Percentiles rank a stretch among this genome's conserved stretches.
These are phyloP conservation scores for Mallotus nudiflorus DNA, from an alignment of 345 rosid genomes.

Conservation along the genomic window DNA sequence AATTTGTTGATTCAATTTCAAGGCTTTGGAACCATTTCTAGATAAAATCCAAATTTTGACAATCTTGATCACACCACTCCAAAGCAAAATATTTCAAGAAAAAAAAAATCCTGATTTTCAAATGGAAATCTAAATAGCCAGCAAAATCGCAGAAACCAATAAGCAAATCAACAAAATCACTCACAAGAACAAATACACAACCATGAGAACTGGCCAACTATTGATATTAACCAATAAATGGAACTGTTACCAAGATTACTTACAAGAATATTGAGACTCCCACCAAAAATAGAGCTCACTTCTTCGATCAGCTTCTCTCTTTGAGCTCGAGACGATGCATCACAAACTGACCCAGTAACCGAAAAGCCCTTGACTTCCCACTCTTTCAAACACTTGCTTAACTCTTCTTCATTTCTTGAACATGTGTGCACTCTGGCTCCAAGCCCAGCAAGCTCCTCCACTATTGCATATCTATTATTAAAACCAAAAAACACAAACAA, in stretches of 20 bases:
- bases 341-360: conserved; percentile 80
- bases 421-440: conserved; percentile 78
- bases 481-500: neutral
- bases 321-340: conserved; percentile 49
- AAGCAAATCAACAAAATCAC: neutral
- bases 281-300: conserved; percentile 46
- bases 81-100: neutral
- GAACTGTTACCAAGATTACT: conserved; percentile 16
- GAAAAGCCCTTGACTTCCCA: conserved; percentile 55
- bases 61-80: too few species aligned
- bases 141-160: neutral
- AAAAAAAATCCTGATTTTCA: neutral
- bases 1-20: neutral
- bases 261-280: conserved; percentile 72
- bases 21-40: neutral
- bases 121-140: neutral
- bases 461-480: conserved; percentile 52
- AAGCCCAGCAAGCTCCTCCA: conserved; percentile 70
- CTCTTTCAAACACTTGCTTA: conserved; percentile 50
- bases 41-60: neutral
- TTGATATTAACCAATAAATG: neutral
- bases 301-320: conserved; percentile 56
- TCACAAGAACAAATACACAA: too few species aligned
- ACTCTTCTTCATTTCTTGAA: conserved; percentile 70
- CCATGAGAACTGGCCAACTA: neutral